Evolutionary conservation across 2,329 filamentous ascomycete species (phyloP).

Genomic region (Aspergillus persii): DNA sequence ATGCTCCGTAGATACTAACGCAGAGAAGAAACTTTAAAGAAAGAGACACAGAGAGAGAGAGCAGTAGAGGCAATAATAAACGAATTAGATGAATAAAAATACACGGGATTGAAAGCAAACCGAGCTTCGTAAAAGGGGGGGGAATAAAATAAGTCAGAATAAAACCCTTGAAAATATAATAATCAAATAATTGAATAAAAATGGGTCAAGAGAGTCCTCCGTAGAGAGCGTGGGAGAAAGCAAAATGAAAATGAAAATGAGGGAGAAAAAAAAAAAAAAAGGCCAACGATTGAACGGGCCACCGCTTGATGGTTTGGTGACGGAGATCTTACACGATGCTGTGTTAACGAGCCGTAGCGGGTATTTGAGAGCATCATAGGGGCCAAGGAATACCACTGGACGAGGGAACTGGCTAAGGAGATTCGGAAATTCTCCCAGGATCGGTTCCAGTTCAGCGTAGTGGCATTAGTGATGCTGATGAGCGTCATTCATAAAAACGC

Average conservation of each 20-base stretch:
- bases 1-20: conserved; percentile 12
- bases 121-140: background rate
- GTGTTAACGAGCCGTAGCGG: conserved; percentile 8
- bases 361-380: conserved; percentile 3
- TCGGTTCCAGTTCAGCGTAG: conserved; percentile 8
- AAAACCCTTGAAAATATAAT: background rate
- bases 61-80: conserved; percentile 3
- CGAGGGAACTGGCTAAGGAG: conserved; percentile 4
- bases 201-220: background rate
- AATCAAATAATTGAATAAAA: conserved; percentile 3
- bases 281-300: conserved; percentile 11
- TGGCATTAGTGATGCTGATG: conserved; percentile 3
- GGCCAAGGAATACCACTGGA: conserved; percentile 5
- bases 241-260: background rate
- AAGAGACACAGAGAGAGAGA: conserved; percentile 2
- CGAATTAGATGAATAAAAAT: conserved; percentile 5
- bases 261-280: conserved; percentile 4
- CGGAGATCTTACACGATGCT: conserved; percentile 18
- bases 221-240: too few species aligned
- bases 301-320: conserved; percentile 16
- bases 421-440: conserved; percentile 7
- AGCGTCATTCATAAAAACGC: conserved; percentile 1
- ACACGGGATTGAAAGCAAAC: background rate
- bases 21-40: conserved; percentile 12
- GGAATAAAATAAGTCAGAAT: conserved; percentile 2